Evolutionary conservation across 495 filamentous ascomycete species (phyloP).

Genomic region (Neurospora sp.): DNA sequence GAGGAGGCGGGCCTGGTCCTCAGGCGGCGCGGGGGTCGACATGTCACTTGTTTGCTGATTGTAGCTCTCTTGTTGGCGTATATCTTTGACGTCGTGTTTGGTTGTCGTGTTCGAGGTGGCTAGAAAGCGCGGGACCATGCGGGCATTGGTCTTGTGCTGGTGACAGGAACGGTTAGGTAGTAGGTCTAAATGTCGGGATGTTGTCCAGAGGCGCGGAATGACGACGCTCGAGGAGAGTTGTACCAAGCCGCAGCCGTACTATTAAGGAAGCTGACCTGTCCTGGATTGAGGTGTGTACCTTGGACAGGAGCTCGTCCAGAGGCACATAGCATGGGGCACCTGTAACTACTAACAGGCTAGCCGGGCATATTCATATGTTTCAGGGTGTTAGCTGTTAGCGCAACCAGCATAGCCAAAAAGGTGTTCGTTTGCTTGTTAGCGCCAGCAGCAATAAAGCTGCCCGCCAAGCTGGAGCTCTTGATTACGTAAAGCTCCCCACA

Average conservation of each 20-base stretch:
- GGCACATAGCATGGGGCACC: neutral
- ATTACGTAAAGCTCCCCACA: neutral
- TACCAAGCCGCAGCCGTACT: neutral
- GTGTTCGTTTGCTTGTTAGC: neutral
- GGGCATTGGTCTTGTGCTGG: neutral
- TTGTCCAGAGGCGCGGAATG: neutral
- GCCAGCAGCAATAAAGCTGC: neutral
- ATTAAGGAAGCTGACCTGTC: neutral
- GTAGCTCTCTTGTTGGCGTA: neutral
- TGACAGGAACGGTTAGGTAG: neutral
- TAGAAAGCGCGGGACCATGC: neutral
- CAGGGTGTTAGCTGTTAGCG: neutral
- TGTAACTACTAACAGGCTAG: neutral
- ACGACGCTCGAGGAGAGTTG: neutral
- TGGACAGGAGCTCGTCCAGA: neutral
- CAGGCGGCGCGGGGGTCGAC: slow-evolving; percentile 58
- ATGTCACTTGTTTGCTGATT: slow-evolving; percentile 16
- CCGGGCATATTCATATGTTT: neutral
- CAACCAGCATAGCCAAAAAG: neutral
- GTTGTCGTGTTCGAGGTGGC: neutral
- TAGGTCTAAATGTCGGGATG: neutral
- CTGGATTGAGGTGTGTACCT: neutral
- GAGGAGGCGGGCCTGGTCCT: slow-evolving; percentile 88
- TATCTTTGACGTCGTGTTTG: neutral
- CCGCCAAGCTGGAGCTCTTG: neutral